Conservation (phyloP, 2,329 filamentous ascomycete species). For the Cladosporium sp. region DNA sequence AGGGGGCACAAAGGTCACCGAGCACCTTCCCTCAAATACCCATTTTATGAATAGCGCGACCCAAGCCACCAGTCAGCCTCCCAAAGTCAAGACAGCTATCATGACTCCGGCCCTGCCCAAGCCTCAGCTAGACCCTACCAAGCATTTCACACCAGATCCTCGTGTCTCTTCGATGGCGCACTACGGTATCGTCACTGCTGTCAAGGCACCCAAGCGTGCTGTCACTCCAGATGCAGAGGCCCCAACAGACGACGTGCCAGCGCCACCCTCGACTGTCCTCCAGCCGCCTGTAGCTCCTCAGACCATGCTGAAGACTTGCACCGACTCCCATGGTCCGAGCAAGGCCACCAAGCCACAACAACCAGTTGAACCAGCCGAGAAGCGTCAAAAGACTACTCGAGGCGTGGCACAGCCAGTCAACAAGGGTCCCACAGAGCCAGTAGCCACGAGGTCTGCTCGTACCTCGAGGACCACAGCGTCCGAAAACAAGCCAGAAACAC, state of each 20-base stretch:
- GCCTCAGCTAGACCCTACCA: not conserved
- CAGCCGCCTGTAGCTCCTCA: too few relatives aligned
- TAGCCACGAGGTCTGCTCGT: too few relatives aligned
- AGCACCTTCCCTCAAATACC: too few relatives aligned
- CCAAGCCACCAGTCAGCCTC: too few relatives aligned
- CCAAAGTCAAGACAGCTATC: too few relatives aligned
- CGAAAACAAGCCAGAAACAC: not conserved
- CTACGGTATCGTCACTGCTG: not conserved
- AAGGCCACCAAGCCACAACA: not conserved
- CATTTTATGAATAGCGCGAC: too few relatives aligned
- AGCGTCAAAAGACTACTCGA: not conserved
- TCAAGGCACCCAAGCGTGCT: not conserved
- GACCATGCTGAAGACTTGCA: not conserved
- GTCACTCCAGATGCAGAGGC: not conserved
- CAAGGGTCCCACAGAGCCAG: not conserved
- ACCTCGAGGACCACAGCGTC: not conserved
- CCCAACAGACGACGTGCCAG: not conserved
- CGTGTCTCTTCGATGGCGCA: constrained; percentile 1
- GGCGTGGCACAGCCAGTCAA: not conserved
- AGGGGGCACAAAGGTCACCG: too few relatives aligned
- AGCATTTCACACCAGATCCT: not conserved
- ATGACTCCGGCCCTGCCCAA: too few relatives aligned
- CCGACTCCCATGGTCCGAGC: not conserved
- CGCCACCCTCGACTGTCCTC: too few relatives aligned
- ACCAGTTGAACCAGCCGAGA: not conserved